Conservation (phyloP, 2,329 filamentous ascomycete genomes). For the Eurotiales sp. region DNA sequence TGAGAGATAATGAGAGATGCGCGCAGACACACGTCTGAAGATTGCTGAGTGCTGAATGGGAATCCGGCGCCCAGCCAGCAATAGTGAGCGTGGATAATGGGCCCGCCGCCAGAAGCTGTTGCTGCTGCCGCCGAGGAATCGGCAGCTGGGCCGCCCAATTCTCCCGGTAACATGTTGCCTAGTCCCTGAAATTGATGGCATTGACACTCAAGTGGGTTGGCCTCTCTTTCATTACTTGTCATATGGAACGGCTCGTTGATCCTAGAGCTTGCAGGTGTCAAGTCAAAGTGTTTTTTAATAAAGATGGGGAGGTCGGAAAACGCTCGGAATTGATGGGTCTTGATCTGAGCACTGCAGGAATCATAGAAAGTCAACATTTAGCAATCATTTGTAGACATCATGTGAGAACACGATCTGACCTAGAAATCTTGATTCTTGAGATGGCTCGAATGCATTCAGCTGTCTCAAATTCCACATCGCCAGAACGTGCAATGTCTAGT, state of each 20-base stretch:
- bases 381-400: neutral
- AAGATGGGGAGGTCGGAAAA: conserved; percentile 46
- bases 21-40: conserved; percentile 38
- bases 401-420: conserved; percentile 25
- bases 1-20: conserved; percentile 39
- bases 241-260: conserved; percentile 17
- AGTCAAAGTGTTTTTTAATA: conserved; percentile 43
- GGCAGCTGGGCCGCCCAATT: conserved; percentile 31
- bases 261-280: conserved; percentile 29
- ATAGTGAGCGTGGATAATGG: conserved; percentile 19
- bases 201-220: conserved; percentile 29
- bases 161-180: conserved; percentile 25
- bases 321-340: conserved; percentile 44
- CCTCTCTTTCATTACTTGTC: conserved; percentile 19
- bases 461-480: conserved; percentile 32
- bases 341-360: conserved; percentile 40
- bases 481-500: conserved; percentile 21
- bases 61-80: conserved; percentile 25
- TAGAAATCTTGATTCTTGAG: conserved; percentile 42
- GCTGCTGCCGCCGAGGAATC: conserved; percentile 29
- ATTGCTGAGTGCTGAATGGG: conserved; percentile 40
- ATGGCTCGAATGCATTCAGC: conserved; percentile 40
- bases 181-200: conserved; percentile 29
- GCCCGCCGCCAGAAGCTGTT: conserved; percentile 27
- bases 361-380: neutral